Evolutionary conservation across 177 flowering plant genomes (phyloP).

Genomic region (Vitis hybrid): DNA sequence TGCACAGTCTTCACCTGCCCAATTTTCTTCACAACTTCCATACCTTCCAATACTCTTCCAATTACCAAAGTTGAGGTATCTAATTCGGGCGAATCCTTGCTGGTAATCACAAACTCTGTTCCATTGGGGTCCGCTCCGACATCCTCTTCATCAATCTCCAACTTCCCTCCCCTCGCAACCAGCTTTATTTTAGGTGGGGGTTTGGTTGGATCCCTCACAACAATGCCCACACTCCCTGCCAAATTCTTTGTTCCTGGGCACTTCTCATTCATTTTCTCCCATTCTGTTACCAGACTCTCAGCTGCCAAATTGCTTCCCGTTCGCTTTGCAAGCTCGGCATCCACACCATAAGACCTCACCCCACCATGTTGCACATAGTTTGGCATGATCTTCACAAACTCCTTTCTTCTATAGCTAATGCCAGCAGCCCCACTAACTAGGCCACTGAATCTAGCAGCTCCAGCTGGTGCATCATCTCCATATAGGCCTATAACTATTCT

Average conservation of each 20-base stretch:
- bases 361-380: conserved; percentile 89
- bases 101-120: conserved; percentile 74
- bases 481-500: conserved; percentile 60
- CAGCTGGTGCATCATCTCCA: conserved; percentile 46
- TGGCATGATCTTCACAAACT: conserved; percentile 85
- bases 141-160: conserved; percentile 83
- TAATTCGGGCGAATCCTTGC: conserved; percentile 74
- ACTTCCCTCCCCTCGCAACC: conserved; percentile 78
- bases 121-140: conserved; percentile 83
- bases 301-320: conserved; percentile 45
- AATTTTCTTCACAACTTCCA: conserved; percentile 76
- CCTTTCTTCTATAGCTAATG: conserved; percentile 83
- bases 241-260: conserved; percentile 59
- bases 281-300: conserved; percentile 52
- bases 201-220: conserved; percentile 76
- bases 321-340: conserved; percentile 65
- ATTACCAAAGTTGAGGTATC: conserved; percentile 67
- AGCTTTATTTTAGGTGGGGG: conserved; percentile 86
- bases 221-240: conserved; percentile 59
- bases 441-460: conserved; percentile 56
- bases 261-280: conserved; percentile 44
- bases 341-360: conserved; percentile 84
- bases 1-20: conserved; percentile 76
- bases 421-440: conserved; percentile 81
- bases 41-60: conserved; percentile 74